These are phyloP conservation scores for Phytophthora litchii DNA, from an alignment of 352 stramenopile species.

Conservation along the genomic window DNA sequence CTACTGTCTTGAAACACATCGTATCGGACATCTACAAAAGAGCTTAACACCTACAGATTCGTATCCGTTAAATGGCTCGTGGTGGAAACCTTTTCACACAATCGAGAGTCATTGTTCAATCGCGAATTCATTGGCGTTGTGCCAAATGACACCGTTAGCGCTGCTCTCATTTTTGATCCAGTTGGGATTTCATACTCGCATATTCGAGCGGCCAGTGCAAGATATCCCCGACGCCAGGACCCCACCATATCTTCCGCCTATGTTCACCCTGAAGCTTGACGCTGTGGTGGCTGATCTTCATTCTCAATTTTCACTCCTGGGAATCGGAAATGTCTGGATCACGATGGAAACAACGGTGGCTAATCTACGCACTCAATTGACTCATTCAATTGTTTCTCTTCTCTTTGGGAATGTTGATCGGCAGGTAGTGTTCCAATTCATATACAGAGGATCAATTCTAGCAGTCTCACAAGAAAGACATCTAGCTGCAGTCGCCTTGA, in stretches of 20 bases:
- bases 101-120: conserved; percentile 1
- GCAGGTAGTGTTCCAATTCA: conserved; percentile 28
- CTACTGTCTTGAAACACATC: conserved; percentile 25
- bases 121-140: background rate
- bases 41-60: background rate
- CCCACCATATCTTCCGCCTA: background rate
- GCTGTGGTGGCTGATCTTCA: conserved; percentile 1
- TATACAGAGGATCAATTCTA: conserved; percentile 40
- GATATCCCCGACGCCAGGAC: conserved; percentile 7
- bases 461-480: conserved; percentile 22
- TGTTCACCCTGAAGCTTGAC: conserved; percentile 35
- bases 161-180: conserved; percentile 37
- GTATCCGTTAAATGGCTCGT: background rate
- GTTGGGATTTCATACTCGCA: conserved; percentile 24
- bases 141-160: conserved; percentile 13
- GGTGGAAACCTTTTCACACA: conserved; percentile 27
- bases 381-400: conserved; percentile 2
- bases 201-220: conserved; percentile 32
- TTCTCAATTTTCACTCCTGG: conserved; percentile 14
- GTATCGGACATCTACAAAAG: conserved; percentile 8
- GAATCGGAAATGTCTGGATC: conserved; percentile 21
- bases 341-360: conserved; percentile 23
- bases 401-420: conserved; percentile 3
- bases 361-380: conserved; percentile 22
- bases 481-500: conserved; percentile 22